Base-by-base conservation (phyloP, 192 early-diverging fungal genomes). In the Bifiguratus adelaidae region DNA sequence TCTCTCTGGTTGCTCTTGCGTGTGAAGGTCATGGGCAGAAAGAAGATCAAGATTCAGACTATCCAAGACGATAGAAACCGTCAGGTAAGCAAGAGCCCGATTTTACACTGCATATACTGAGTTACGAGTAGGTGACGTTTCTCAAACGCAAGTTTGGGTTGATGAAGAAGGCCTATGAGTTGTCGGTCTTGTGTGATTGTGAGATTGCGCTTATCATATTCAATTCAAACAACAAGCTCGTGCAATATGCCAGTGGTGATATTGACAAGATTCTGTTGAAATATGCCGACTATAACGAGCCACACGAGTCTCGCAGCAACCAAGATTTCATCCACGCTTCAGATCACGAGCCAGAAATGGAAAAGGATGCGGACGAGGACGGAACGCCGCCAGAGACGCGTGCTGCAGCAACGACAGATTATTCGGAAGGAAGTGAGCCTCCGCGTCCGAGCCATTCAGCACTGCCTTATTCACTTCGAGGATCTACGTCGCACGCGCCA, bases 141-240 rank as follows among this genome's bases (percentile, higher is more conserved):
- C 70, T 87, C 36, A 97, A 97, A 70, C 74, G 94, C 50, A 93
- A 94, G 61, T 80, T 79, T 23, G 94, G 94, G 9, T 70, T 97
- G 47, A 87, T 95, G 79, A 97, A 97, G 63, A 97, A 97, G 65
- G 92, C 94, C 0, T 90, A 91, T 65, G 94, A 97, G 60, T 78
- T 97, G 20, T 83, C 79, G 44, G 89, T 95, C 2, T 69, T 97
- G 6, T 97, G 94, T 74, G 89, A 88, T 60, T 91, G 89, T 71
- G 88, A 97, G 59, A 89, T 97, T 25, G 92, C 85, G 4, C 72
- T 97, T 9, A 85, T 97, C 40, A 92, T 97, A 55, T 95, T 97
- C 71, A 92, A 84, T 64, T 82, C 75, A 16, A 89, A 87, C 50
- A 86, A 90, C 67, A 95, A 95, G 58, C 68, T 97, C 7, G 85